Conservation (phyloP, 139 green algal species). For the Gonium pectorale region DNA sequence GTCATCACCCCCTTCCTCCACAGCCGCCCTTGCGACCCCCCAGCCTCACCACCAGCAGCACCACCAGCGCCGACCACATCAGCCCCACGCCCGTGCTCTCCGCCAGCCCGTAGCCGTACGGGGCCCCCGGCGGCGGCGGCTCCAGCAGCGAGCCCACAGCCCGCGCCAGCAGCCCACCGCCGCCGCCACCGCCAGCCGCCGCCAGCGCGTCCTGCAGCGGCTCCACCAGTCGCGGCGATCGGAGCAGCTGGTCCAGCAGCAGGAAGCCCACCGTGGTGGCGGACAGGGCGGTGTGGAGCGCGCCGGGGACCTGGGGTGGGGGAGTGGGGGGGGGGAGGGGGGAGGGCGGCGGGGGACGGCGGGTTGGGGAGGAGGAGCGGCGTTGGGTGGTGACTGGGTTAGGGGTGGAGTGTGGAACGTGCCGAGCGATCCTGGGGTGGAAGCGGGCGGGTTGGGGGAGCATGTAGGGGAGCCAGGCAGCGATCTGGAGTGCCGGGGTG, state of each 20-base stretch:
- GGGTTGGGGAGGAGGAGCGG: background rate
- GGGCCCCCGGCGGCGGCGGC: background rate
- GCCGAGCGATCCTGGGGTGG: no score
- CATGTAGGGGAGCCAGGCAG: no score
- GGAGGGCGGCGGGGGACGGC: background rate
- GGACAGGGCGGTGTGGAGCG: conserved; percentile 27
- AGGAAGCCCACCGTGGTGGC: conserved; percentile 19
- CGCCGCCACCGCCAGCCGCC: background rate
- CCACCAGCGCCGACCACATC: conserved; percentile 34
- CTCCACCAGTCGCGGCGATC: conserved; percentile 26
- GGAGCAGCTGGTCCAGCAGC: conserved; percentile 39
- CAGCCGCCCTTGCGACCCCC: no score
- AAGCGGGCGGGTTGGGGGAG: no score
- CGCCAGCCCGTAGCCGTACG: conserved; percentile 43
- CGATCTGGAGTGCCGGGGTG: no score
- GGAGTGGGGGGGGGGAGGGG: background rate
- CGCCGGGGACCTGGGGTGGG: conserved; percentile 10
- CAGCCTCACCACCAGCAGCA: conserved; percentile 44
- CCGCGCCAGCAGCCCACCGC: background rate
- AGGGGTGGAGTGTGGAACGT: no score
- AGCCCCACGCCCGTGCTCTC: conserved; percentile 10
- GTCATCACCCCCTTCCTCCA: no score
- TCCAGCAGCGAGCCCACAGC: conserved; percentile 13
- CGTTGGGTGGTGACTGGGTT: no score
- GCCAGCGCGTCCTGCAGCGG: conserved; percentile 32